These are phyloP conservation scores for Neofusicoccum laricinum DNA, from an alignment of 2,329 filamentous ascomycete genomes.

Conservation along the genomic window DNA sequence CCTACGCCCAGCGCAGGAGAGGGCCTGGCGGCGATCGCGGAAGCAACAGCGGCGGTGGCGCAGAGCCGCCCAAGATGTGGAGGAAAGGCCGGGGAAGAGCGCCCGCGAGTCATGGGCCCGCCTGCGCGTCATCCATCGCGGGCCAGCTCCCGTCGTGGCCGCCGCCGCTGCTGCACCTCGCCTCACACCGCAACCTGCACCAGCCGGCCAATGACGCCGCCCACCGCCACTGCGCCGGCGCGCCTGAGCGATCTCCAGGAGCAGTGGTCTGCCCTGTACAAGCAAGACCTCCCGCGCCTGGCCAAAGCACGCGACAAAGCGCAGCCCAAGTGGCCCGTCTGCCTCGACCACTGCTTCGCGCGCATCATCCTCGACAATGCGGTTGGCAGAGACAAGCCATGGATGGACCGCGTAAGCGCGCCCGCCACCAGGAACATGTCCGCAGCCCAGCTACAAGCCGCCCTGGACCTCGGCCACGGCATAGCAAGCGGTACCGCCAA, in stretches of 20 bases:
- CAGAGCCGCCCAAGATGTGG: not conserved
- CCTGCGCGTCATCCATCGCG: conserved; percentile 1
- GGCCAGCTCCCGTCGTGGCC: no score
- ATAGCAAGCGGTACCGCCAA: conserved; percentile 37
- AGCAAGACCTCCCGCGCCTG: conserved; percentile 25
- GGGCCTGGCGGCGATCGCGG: not conserved
- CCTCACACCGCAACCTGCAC: not conserved
- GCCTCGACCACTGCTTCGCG: conserved; percentile 45
- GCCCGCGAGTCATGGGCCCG: not conserved
- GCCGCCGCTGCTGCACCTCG: no score
- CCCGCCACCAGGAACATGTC: conserved; percentile 47
- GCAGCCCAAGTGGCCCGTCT: conserved; percentile 43
- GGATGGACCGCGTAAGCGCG: conserved; percentile 40
- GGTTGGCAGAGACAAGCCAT: conserved; percentile 39
- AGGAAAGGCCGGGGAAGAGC: not conserved
- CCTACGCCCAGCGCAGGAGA: not conserved
- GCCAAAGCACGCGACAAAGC: conserved; percentile 28
- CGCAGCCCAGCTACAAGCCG: conserved; percentile 33
- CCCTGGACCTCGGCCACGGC: conserved; percentile 37
- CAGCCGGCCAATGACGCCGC: not conserved
- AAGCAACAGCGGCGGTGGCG: not conserved
- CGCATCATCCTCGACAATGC: conserved; percentile 45
- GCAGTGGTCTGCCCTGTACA: conserved; percentile 28
- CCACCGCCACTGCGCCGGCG: not conserved
- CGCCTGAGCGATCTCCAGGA: not conserved